Percentiles rank a stretch among this genome's conserved stretches.
Conservation (phyloP, 2,329 filamentous ascomycete genomes). For the Aureobasidium sp. region DNA sequence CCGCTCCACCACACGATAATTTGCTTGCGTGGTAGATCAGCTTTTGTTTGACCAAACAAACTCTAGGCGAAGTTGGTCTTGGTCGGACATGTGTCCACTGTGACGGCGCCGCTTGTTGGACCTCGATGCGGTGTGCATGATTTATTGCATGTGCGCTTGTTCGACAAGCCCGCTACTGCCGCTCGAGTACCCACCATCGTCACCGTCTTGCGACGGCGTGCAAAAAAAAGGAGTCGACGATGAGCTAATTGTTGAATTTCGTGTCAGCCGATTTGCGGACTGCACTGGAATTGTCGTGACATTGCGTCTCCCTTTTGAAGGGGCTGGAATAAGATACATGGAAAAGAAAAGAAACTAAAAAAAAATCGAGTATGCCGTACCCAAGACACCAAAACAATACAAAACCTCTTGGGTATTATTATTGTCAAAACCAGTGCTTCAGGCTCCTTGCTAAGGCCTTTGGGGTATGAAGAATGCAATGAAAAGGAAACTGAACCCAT, state of each 20-base stretch:
- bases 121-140: neutral
- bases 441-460: slow-evolving; percentile 5
- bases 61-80: neutral
- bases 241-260: neutral
- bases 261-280: neutral
- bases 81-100: neutral
- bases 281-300: neutral
- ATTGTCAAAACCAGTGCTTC: neutral
- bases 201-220: neutral
- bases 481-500: neutral
- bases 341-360: neutral
- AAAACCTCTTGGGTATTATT: neutral
- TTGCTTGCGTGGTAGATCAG: neutral
- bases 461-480: slow-evolving; percentile 9
- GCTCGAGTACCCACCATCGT: neutral
- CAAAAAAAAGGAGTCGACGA: neutral
- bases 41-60: neutral
- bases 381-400: neutral
- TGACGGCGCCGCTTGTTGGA: too few species aligned
- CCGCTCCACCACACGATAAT: neutral
- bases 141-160: slow-evolving; percentile 2
- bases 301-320: neutral
- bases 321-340: neutral
- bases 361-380: neutral
- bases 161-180: neutral